Conservation (phyloP, 495 filamentous ascomycete genomes). For the Cercophora sp. region DNA sequence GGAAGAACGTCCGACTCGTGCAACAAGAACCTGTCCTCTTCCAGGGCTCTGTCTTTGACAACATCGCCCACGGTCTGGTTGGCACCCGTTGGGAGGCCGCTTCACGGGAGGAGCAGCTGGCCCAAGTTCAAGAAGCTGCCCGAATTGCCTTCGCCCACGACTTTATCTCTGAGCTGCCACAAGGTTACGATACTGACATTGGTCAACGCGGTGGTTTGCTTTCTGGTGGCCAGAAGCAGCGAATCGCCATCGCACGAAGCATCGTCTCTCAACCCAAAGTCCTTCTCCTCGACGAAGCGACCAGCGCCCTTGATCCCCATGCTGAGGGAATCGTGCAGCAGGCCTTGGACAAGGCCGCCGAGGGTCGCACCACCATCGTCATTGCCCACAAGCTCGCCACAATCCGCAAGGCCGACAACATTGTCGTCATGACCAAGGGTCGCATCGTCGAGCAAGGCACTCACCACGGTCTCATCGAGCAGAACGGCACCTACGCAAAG, state of each 20-base stretch:
- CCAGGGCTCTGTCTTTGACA: slow-evolving; percentile 72
- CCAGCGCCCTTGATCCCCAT: slow-evolving; percentile 65
- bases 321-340: slow-evolving; percentile 64
- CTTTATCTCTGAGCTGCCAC: slow-evolving; percentile 57
- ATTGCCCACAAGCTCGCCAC: slow-evolving; percentile 67
- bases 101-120: slow-evolving; percentile 50
- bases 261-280: slow-evolving; percentile 67
- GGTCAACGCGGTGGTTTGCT: slow-evolving; percentile 85
- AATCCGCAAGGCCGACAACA: slow-evolving; percentile 63
- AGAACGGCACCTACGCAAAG: slow-evolving; percentile 42
- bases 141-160: slow-evolving; percentile 86
- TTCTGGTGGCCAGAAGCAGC: slow-evolving; percentile 89
- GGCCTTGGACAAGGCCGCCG: slow-evolving; percentile 58
- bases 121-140: slow-evolving; percentile 71
- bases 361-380: slow-evolving; percentile 70
- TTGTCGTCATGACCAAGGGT: slow-evolving; percentile 60
- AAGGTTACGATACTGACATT: slow-evolving; percentile 85
- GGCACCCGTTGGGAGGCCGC: slow-evolving; percentile 68
- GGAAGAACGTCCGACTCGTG: slow-evolving; percentile 81
- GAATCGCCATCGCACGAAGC: slow-evolving; percentile 68
- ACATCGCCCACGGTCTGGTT: slow-evolving; percentile 80
- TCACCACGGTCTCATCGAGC: slow-evolving; percentile 56
- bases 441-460: slow-evolving; percentile 61
- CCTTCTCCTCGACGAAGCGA: slow-evolving; percentile 79
- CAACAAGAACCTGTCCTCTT: slow-evolving; percentile 76